phyloP scores from a whole-genome alignment of 2,329 filamentous ascomycete species.

The Pestalotiopsis sp. region DNA sequence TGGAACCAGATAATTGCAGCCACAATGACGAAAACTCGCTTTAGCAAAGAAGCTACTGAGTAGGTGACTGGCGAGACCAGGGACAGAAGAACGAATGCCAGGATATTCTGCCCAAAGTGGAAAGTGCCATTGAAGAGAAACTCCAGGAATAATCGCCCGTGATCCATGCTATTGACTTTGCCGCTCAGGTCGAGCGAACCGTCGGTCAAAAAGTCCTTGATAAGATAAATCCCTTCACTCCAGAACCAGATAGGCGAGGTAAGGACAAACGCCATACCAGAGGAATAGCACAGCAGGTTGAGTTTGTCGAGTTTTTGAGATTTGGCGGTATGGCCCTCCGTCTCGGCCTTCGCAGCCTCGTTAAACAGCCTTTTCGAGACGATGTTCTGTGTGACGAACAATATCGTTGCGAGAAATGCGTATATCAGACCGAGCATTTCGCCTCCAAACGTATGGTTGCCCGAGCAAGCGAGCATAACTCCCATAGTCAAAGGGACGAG shows the following conservation, averaged over 20 bases:
- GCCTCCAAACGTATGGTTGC: slow-evolving; percentile 74
- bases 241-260: slow-evolving; percentile 93
- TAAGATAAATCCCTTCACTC: slow-evolving; percentile 78
- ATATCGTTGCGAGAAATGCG: slow-evolving; percentile 84
- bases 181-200: slow-evolving; percentile 69
- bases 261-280: slow-evolving; percentile 84
- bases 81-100: slow-evolving; percentile 89
- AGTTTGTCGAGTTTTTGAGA: slow-evolving; percentile 91
- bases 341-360: slow-evolving; percentile 83
- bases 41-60: slow-evolving; percentile 93
- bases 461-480: slow-evolving; percentile 95
- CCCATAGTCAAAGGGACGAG: slow-evolving; percentile 88
- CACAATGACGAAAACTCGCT: slow-evolving; percentile 95
- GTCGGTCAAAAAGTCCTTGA: slow-evolving; percentile 79
- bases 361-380: slow-evolving; percentile 98
- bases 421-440: slow-evolving; percentile 90
- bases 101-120: slow-evolving; percentile 94
- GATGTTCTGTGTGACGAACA: slow-evolving; percentile 98
- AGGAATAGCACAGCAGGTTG: slow-evolving; percentile 96
- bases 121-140: slow-evolving; percentile 97
- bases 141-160: slow-evolving; percentile 76
- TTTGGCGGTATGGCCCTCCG: slow-evolving; percentile 64
- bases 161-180: slow-evolving; percentile 70
- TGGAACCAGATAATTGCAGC: slow-evolving; percentile 97
- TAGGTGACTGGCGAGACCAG: slow-evolving; percentile 97